A percentile compares a stretch with the other conserved stretches of the same genome.
Conservation (phyloP, 1,139 yeast species). For the Saccharomycopsis hybrid region DNA sequence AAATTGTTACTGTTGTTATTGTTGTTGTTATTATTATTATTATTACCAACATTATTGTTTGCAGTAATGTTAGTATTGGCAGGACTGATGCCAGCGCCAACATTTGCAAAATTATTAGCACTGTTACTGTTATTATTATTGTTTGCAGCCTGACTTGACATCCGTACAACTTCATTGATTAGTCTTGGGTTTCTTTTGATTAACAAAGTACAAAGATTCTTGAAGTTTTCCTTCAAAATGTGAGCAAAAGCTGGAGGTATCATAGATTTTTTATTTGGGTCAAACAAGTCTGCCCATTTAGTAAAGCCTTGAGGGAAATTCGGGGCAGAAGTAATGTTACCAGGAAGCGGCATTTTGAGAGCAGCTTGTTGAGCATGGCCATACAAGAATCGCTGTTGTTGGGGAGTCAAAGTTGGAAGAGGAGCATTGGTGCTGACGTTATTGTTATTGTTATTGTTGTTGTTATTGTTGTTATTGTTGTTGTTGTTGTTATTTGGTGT, state of each 20-base stretch:
- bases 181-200: slow-evolving; percentile 12
- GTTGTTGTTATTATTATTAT: not conserved
- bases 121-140: slow-evolving; percentile 1
- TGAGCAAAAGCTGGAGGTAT: slow-evolving; percentile 8
- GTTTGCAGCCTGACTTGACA: not conserved
- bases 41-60: slow-evolving; percentile 1
- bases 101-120: not conserved
- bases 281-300: slow-evolving; percentile 17
- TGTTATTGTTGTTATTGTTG: not conserved
- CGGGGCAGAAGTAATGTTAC: slow-evolving; percentile 9
- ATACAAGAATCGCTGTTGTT: slow-evolving; percentile 12
- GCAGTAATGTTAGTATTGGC: not conserved
- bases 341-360: slow-evolving; percentile 11
- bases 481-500: not conserved
- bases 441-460: slow-evolving; percentile 1
- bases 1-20: not conserved
- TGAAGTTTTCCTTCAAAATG: slow-evolving; percentile 9
- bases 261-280: not conserved
- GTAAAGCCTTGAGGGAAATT: slow-evolving; percentile 13
- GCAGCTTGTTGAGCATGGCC: slow-evolving; percentile 13
- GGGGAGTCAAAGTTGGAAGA: slow-evolving; percentile 6
- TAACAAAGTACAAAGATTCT: slow-evolving; percentile 7
- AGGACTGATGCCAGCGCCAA: not conserved
- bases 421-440: not conserved
- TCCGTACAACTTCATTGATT: slow-evolving; percentile 11